Percentiles rank a stretch among this genome's conserved stretches.
Conservation (phyloP, 1,139 yeast species). For the Scheffersomyces illinoinensis region DNA sequence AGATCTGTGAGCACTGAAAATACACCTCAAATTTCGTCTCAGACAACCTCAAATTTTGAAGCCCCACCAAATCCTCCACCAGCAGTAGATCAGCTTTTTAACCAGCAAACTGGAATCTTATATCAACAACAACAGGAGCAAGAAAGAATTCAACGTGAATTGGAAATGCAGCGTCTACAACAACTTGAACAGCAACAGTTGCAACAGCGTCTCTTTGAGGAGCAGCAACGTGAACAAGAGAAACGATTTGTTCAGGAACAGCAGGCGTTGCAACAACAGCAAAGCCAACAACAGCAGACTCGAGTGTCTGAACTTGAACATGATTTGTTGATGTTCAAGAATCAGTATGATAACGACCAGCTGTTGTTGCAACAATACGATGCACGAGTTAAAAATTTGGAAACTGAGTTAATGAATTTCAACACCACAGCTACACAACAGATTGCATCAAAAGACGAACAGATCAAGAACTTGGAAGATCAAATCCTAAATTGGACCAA, state of each 20-base stretch:
- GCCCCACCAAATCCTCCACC: slow-evolving; percentile 35
- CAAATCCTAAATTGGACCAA: slow-evolving; percentile 80
- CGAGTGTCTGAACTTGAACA: slow-evolving; percentile 81
- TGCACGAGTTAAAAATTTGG: slow-evolving; percentile 78
- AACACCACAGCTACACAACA: slow-evolving; percentile 73
- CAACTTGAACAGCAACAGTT: slow-evolving; percentile 52
- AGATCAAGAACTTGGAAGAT: slow-evolving; percentile 66
- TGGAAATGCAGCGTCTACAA: slow-evolving; percentile 45
- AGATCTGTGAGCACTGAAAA: slow-evolving; percentile 27
- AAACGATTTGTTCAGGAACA: slow-evolving; percentile 49
- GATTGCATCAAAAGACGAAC: slow-evolving; percentile 75
- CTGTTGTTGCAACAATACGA: slow-evolving; percentile 85
- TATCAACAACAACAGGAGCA: slow-evolving; percentile 63
- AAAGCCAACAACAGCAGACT: slow-evolving; percentile 76
- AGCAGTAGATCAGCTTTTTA: slow-evolving; percentile 40
- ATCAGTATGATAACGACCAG: slow-evolving; percentile 88
- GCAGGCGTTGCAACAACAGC: slow-evolving; percentile 65
- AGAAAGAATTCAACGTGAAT: slow-evolving; percentile 64
- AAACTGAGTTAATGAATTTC: slow-evolving; percentile 65
- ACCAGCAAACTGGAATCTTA: slow-evolving; percentile 48
- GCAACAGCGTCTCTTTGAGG: slow-evolving; percentile 65
- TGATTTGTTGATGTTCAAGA: slow-evolving; percentile 72
- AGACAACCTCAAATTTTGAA: slow-evolving; percentile 33
- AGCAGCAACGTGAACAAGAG: slow-evolving; percentile 72
- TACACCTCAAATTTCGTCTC: slow-evolving; percentile 32